Conservation (phyloP, 345 rosid species). For the Syzygium aqueum region DNA sequence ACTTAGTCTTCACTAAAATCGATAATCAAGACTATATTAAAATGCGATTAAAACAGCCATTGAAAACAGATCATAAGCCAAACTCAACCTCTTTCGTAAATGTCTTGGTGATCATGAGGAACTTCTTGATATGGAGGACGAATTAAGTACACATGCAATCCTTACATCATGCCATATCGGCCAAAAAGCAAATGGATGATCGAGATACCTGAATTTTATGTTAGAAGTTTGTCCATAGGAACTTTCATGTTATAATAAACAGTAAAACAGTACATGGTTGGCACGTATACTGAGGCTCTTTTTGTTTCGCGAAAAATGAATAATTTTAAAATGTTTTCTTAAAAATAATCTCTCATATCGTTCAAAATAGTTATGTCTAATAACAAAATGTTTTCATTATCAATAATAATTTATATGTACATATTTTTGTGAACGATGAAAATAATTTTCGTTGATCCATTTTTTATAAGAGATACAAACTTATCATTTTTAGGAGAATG, state of each 20-base stretch:
- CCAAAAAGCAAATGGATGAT: neutral
- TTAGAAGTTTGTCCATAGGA: neutral
- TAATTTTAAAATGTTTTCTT: neutral
- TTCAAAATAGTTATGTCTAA: neutral
- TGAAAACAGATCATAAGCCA: neutral
- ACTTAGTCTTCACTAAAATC: neutral
- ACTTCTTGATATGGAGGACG: neutral
- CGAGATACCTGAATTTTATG: neutral
- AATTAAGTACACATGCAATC: neutral
- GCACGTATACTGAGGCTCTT: neutral
- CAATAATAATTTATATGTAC: neutral
- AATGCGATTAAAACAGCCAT: neutral
- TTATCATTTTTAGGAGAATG: neutral
- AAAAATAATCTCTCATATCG: neutral
- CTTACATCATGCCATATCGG: neutral
- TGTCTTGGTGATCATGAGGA: neutral
- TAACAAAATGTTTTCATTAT: neutral
- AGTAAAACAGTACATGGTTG: neutral
- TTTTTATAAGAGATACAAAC: neutral
- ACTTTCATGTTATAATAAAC: neutral
- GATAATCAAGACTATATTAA: neutral
- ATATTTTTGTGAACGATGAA: neutral
- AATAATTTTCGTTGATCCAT: neutral
- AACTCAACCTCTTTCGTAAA: neutral
- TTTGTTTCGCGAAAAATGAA: neutral